These are phyloP conservation scores for Primulina tabacum DNA, from an alignment of 257 asterid genomes.

Conservation along the genomic window DNA sequence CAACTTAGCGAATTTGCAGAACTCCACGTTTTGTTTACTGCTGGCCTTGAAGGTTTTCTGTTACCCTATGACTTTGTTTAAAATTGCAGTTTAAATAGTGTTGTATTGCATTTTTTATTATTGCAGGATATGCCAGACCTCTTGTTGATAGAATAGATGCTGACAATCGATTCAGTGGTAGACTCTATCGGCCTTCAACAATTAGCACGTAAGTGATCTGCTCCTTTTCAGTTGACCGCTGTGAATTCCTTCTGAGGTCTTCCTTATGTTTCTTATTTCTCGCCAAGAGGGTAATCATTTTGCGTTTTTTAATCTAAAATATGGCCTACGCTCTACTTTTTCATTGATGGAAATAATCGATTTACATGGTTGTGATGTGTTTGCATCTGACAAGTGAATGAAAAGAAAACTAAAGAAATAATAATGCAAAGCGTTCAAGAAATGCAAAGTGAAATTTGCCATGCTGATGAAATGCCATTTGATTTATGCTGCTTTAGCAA, in stretches of 20 bases:
- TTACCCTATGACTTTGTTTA: neutral
- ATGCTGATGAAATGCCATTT: neutral
- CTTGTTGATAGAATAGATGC: slow-evolving; percentile 87
- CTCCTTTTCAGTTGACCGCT: slow-evolving; percentile 21
- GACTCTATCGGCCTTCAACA: slow-evolving; percentile 91
- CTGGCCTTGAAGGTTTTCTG: slow-evolving; percentile 87
- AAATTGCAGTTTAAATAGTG: neutral
- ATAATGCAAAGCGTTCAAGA: neutral
- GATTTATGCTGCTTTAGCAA: neutral
- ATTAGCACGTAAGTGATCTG: slow-evolving; percentile 73
- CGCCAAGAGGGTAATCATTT: slow-evolving; percentile 1
- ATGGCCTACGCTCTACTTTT: slow-evolving; percentile 3
- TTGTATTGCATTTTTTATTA: slow-evolving; percentile 9
- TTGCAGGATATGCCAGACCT: slow-evolving; percentile 91
- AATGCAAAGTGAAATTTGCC: neutral
- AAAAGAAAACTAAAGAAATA: neutral
- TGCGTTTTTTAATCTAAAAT: neutral
- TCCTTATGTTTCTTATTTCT: slow-evolving; percentile 15
- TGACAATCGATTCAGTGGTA: slow-evolving; percentile 55
- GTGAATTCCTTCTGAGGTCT: slow-evolving; percentile 7
- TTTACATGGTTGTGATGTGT: neutral
- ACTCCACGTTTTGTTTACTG: slow-evolving; percentile 85
- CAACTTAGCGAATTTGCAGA: slow-evolving; percentile 87
- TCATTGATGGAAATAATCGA: slow-evolving; percentile 10
- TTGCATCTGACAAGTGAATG: neutral